Evolutionary conservation across 2,329 filamentous ascomycete genomes (phyloP), one percentile per base, ranked within the genome.

Genomic region (Penicillium sp.): DNA sequence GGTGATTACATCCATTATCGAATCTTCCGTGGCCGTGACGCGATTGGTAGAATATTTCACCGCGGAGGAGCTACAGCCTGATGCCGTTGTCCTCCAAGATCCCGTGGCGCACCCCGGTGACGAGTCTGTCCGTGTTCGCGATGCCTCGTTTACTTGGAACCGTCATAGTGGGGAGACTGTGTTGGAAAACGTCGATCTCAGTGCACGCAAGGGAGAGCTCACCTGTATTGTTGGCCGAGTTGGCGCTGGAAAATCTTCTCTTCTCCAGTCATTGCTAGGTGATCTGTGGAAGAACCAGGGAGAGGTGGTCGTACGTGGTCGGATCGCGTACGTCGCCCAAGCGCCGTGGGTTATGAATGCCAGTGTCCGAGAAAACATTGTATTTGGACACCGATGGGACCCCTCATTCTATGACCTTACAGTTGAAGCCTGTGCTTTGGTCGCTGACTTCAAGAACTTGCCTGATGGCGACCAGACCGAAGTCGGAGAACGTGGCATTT

Each of bases 321-420:
- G 83, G 29, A 85, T 91, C 41, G 94, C 94, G 1, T 99, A 97
- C 73, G 94, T 96, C 58, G 90, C 92, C 17, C 96, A 99, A 74
- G 87, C 90, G 68, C 82, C 92, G 21, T 99, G 96, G 94, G 90
- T 99, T 52, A 93, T 97, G 87, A 99, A 99, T 71, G 94, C 94
- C 9, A 96, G 90, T 31, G 93, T 99, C 56, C 91, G 92, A 68
- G 94, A 99, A 71, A 99, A 99, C 71, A 96, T 99, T 66, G 82
- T 97, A 5, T 99, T 99, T 70, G 94, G 94, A 1, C 92, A 99
- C 76, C 88, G 91, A 47, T 97, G 90, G 81, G 93, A 99, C 75
- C 88, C 93, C 6, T 84, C 88, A 31, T 99, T 99, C 75, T 99
- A 99, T 77, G 91, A 97, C 55, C 88, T 90, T 69, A 97, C 93